Evolutionary conservation across 2,329 filamentous ascomycete genomes (phyloP), one percentile per base, ranked within the genome.

Genomic region (Alternaria dauci): DNA sequence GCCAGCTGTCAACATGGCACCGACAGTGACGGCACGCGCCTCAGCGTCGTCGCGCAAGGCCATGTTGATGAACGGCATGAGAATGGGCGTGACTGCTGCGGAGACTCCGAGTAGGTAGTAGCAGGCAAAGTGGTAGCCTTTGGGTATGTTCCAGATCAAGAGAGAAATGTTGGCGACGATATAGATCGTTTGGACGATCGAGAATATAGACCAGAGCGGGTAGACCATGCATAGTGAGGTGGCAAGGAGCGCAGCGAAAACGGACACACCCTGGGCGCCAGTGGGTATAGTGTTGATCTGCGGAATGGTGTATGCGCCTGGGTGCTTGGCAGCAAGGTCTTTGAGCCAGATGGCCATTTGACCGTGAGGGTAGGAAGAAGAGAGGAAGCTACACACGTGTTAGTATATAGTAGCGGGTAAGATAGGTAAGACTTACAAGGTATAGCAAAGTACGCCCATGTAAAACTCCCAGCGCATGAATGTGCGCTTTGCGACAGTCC

Each of bases 321-420:
- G 70, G 23, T 68, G 65, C 52, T 74, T 76, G 2, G 59, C 64
- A 5, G 79, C 79, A 28, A 83, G 80, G 1, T 79, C 78, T 59
- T 85, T 85, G 41, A 86, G 79, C 84, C 84, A 86, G 11, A 86
- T 78, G 30, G 80, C 83, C 83, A 86, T 85, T 56, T 85, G 85
- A 0, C 72, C 69, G 4, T 74, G 66, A 0, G 82, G 82, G 58
- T 85, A 85, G 0, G 76, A 76, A 0, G 80, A 79, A 6, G 67
- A 75, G 1, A 73, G 52, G 57, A 72, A 70, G 56, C 72, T 74
- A 18, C 2, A 7, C 12, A 12, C 3, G 8, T 9, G 20, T 65
- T n/a, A 67, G 58, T 43, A 52, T 1, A 4, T 18, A 14, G 20
- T 34, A 8, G 7, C 18, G 7, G 1, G 9, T n/a, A 11, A 41